These are phyloP conservation scores for Sclerotinia trifoliorum DNA, from an alignment of 2,329 filamentous ascomycete species.

Conservation along the genomic window DNA sequence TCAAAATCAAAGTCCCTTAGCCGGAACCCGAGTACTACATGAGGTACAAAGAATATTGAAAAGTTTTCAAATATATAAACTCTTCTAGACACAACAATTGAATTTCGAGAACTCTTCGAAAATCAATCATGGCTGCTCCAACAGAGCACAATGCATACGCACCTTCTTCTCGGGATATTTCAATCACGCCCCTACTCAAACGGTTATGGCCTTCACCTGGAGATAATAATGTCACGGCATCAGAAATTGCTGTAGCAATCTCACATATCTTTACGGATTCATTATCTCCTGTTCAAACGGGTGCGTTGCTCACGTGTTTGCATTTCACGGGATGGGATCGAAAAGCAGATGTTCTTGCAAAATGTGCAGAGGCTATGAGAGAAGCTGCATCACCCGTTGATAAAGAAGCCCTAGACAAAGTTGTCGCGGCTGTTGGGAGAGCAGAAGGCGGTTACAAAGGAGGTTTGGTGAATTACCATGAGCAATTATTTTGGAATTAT, in stretches of 20 bases:
- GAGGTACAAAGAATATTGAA: constrained; percentile 5
- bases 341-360: constrained; percentile 79
- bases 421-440: constrained; percentile 59
- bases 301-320: constrained; percentile 82
- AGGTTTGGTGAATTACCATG: constrained; percentile 65
- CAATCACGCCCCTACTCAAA: constrained; percentile 69
- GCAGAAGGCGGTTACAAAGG: constrained; percentile 75
- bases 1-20: constrained; percentile 6
- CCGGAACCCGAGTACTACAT: neutral
- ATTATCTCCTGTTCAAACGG: constrained; percentile 83
- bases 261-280: constrained; percentile 88
- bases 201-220: constrained; percentile 62
- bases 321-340: constrained; percentile 89
- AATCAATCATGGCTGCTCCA: constrained; percentile 28
- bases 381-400: constrained; percentile 74
- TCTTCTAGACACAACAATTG: neutral
- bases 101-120: constrained; percentile 8
- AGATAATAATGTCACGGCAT: constrained; percentile 58
- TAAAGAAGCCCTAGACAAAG: constrained; percentile 55
- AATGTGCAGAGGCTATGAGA: constrained; percentile 82
- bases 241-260: constrained; percentile 86
- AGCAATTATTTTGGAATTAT: neutral
- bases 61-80: neutral
- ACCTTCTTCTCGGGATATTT: constrained; percentile 32
- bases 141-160: constrained; percentile 28